Conservation (phyloP, 164 flowering plant genomes). For the Tetracentron sinense region DNA sequence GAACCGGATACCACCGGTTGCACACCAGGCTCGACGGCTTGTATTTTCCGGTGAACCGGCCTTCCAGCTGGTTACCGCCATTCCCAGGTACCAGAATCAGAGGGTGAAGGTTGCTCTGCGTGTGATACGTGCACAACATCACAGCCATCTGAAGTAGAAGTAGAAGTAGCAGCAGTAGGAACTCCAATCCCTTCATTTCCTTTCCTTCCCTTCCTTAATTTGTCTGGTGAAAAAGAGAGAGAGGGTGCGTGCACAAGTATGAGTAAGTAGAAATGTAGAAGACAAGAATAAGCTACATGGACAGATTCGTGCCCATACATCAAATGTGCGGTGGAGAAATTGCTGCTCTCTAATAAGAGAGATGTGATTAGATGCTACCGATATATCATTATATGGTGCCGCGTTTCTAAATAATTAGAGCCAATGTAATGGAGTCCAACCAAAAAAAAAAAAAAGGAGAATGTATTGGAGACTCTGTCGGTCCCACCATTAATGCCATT, state of each 20-base stretch:
- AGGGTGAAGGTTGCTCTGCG: constrained; percentile 45
- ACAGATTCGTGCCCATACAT: too few species aligned
- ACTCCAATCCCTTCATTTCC: constrained; percentile 12
- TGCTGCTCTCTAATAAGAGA: too few species aligned
- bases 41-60: constrained; percentile 49
- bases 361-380: too few species aligned
- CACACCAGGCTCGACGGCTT: constrained; percentile 57
- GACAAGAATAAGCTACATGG: too few species aligned
- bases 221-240: background rate
- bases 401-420: too few species aligned
- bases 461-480: too few species aligned
- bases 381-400: too few species aligned
- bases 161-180: background rate
- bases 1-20: constrained; percentile 35
- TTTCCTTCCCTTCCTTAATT: background rate
- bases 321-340: too few species aligned
- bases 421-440: too few species aligned
- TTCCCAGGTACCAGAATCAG: constrained; percentile 71
- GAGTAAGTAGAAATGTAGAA: too few species aligned
- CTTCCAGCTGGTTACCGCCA: constrained; percentile 92
- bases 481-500: too few species aligned
- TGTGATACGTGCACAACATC: constrained; percentile 36
- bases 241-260: background rate
- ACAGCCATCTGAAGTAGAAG: constrained; percentile 13
- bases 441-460: too few species aligned